Evolutionary conservation across 768 basidiomycete genomes (phyloP), one percentile per base, ranked within the genome.

Genomic region (Mycena maculata): DNA sequence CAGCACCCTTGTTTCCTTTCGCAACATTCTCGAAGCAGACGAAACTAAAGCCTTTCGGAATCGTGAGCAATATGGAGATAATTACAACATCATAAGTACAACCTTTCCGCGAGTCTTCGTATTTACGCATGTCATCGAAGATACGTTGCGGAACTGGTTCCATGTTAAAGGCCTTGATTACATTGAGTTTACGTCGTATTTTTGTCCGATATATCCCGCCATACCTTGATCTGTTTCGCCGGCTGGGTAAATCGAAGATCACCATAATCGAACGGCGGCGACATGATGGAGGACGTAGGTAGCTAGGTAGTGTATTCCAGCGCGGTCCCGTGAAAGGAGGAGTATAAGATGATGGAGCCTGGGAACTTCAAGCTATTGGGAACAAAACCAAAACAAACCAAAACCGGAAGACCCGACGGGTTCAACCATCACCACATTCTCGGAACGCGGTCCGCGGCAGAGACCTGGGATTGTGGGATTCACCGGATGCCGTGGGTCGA

Each of bases 151-250:
- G 77, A 28, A 83, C 52, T 31, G 74, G 65, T 6, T 74, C 74
- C 23, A 80, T 75, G 55, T 80, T 78, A 60, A 83, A 72, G 0
- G 80, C 77, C 60, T 84, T 83, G 68, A 83, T 80, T n/a, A n/a
- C n/a, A n/a, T n/a, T n/a, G n/a, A n/a, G n/a, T n/a, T n/a, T n/a
- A n/a, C n/a, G n/a, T n/a, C n/a, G n/a, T n/a, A n/a, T n/a, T n/a
- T n/a, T n/a, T n/a, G n/a, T n/a, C n/a, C n/a, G n/a, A n/a, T n/a
- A n/a, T n/a, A n/a, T n/a, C n/a, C n/a, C n/a, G n/a, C n/a, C n/a
- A n/a, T n/a, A n/a, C 77, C 60, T 84, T 83, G 68, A 83, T 80
- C 47, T 79, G 78, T 36, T 75, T 69, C 5, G 79, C 79, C 0
- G 81, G 80, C 50, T 77, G 72, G n/a, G 78, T 76, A 52, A 76